Conservation (phyloP, 495 filamentous ascomycete genomes). For the Friedmanniomyces simplex region DNA sequence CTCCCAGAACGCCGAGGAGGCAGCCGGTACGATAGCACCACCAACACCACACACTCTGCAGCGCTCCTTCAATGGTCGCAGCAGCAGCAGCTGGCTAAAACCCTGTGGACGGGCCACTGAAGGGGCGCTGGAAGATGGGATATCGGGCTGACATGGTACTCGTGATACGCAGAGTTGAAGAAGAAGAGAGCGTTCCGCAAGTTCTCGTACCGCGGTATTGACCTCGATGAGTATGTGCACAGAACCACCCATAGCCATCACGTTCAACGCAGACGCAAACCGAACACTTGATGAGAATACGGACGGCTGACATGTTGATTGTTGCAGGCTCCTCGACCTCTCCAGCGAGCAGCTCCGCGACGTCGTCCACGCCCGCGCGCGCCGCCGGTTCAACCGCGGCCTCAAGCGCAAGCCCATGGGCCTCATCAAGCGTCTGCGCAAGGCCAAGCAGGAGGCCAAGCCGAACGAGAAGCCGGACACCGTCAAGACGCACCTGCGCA, state of each 20-base stretch:
- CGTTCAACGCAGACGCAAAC: neutral
- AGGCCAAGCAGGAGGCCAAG: constrained; percentile 98
- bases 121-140: constrained; percentile 25
- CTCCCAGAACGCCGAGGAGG: constrained; percentile 79
- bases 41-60: constrained; percentile 6
- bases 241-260: constrained; percentile 17
- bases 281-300: neutral
- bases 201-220: constrained; percentile 98
- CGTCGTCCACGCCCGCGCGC: constrained; percentile 96
- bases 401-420: constrained; percentile 99
- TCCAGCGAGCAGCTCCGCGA: constrained; percentile 96
- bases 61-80: constrained; percentile 3
- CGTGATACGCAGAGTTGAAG: constrained; percentile 65
- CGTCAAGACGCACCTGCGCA: constrained; percentile 96
- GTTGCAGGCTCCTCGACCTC: constrained; percentile 83
- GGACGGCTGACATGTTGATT: neutral
- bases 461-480: constrained; percentile 99
- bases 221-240: constrained; percentile 83
- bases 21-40: constrained; percentile 57
- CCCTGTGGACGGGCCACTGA: constrained; percentile 23
- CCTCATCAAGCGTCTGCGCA: constrained; percentile 99
- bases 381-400: constrained; percentile 97
- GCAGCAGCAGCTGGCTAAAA: constrained; percentile 12
- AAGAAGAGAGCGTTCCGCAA: constrained; percentile 99
- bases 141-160: constrained; percentile 34